Evolutionary conservation across 192 early-diverging fungal genomes (phyloP).

Genomic region (Mortierella antarctica): DNA sequence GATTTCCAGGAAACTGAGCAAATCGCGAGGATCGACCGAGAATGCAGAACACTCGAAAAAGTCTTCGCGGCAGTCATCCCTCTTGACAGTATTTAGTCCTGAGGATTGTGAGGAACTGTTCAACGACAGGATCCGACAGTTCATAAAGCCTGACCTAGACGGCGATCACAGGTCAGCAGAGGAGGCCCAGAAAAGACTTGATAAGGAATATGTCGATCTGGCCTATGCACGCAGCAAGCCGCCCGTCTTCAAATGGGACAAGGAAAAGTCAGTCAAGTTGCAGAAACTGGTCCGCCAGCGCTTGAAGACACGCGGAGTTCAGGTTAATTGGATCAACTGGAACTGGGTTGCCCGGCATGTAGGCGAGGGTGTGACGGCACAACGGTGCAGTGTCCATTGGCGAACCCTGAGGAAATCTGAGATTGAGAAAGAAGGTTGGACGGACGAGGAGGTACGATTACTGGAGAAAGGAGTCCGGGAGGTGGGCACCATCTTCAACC

Average conservation of each 20-base stretch:
- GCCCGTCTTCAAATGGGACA: conserved; percentile 32
- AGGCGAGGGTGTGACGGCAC: conserved; percentile 18
- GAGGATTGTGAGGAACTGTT: conserved; percentile 32
- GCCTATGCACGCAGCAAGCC: conserved; percentile 15
- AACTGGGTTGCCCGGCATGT: conserved; percentile 47
- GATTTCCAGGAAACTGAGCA: conserved; percentile 13
- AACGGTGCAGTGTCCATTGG: conserved; percentile 38
- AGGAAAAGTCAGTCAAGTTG: conserved; percentile 34
- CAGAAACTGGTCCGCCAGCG: conserved; percentile 42
- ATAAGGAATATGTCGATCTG: conserved; percentile 21
- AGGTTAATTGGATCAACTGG: conserved; percentile 50
- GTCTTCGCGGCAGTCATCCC: background rate
- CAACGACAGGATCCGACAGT: background rate
- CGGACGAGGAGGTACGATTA: conserved; percentile 20
- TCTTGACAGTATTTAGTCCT: background rate
- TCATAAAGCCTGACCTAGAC: background rate
- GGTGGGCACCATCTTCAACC: conserved; percentile 23
- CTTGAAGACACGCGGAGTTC: conserved; percentile 33
- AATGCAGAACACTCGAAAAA: background rate
- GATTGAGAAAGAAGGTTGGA: conserved; percentile 14
- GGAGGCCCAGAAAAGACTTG: background rate
- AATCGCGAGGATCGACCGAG: background rate
- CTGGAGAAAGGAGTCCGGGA: conserved; percentile 44
- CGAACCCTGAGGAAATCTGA: conserved; percentile 15
- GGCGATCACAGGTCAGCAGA: background rate